Evolutionary conservation across 2,329 filamentous ascomycete species (phyloP).

Genomic region (Elsinoe australis): DNA sequence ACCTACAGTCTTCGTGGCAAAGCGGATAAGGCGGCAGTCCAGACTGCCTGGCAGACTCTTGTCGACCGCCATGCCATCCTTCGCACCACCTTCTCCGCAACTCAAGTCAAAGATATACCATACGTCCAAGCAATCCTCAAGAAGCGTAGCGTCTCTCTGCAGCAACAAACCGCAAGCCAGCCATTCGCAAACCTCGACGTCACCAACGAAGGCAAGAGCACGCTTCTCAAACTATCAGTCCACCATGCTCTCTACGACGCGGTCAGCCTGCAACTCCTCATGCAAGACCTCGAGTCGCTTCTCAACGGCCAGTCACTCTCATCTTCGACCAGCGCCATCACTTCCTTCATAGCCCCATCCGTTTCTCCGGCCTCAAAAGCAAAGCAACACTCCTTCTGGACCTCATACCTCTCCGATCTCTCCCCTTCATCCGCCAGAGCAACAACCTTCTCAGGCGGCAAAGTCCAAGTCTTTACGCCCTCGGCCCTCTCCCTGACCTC

Average conservation of each 20-base stretch:
- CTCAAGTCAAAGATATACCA: constrained; percentile 40
- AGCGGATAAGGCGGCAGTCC: constrained; percentile 38
- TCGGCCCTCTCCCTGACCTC: constrained; percentile 38
- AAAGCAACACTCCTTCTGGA: constrained; percentile 44
- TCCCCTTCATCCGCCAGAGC: constrained; percentile 19
- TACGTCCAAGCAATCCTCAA: constrained; percentile 58
- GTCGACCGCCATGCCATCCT: constrained; percentile 54
- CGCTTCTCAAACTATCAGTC: constrained; percentile 45
- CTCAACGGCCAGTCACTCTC: constrained; percentile 29
- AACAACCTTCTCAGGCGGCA: constrained; percentile 23
- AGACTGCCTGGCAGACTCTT: constrained; percentile 55
- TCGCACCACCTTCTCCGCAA: constrained; percentile 58
- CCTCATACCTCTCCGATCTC: constrained; percentile 36
- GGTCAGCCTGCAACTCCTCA: constrained; percentile 61
- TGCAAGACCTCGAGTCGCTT: constrained; percentile 44
- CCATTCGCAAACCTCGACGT: constrained; percentile 23
- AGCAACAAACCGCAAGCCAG: constrained; percentile 14
- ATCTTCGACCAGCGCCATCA: constrained; percentile 28
- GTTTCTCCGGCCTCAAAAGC: constrained; percentile 19
- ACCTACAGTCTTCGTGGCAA: constrained; percentile 46
- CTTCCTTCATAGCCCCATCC: constrained; percentile 35
- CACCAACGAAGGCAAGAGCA: constrained; percentile 19
- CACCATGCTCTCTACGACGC: constrained; percentile 89
- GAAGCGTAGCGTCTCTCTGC: constrained; percentile 30
- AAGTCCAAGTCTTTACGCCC: constrained; percentile 43